Conservation (phyloP, 768 basidiomycete species). For the Amanita phalloides region DNA sequence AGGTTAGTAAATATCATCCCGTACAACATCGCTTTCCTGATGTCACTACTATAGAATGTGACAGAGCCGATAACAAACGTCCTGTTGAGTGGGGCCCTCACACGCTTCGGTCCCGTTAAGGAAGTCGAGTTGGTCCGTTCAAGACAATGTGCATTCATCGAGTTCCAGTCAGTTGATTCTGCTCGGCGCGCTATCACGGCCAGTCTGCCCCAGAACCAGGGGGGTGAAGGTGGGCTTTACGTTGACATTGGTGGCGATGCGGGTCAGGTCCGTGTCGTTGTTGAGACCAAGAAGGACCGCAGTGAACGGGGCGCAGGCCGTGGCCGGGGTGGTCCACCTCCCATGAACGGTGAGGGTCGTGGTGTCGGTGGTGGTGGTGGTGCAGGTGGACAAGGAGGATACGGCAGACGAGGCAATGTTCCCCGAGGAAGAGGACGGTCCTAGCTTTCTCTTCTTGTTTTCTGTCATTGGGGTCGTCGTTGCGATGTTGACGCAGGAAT, state of each 20-base stretch:
- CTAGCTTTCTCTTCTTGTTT: background rate
- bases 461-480: background rate
- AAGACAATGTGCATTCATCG: slow-evolving; percentile 93
- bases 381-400: slow-evolving; percentile 14
- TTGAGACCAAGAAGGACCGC: slow-evolving; percentile 90
- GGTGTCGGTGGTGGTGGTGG: slow-evolving; percentile 27
- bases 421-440: slow-evolving; percentile 1
- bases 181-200: slow-evolving; percentile 82
- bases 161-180: slow-evolving; percentile 66
- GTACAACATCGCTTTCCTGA: background rate
- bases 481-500: background rate
- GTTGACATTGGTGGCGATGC: slow-evolving; percentile 53
- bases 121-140: slow-evolving; percentile 80
- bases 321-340: slow-evolving; percentile 50
- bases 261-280: slow-evolving; percentile 45
- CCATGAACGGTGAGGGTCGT: slow-evolving; percentile 38
- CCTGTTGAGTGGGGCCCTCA: slow-evolving; percentile 39
- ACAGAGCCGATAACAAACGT: slow-evolving; percentile 48
- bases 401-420: slow-evolving; percentile 1
- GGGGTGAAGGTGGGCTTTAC: slow-evolving; percentile 86
- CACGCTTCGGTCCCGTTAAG: slow-evolving; percentile 74
- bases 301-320: slow-evolving; percentile 63
- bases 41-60: slow-evolving; percentile 42
- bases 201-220: slow-evolving; percentile 51
- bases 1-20: slow-evolving; percentile 36